phyloP scores from a whole-genome alignment of 176 grass and related monocot species.

The Musa acuminata region DNA sequence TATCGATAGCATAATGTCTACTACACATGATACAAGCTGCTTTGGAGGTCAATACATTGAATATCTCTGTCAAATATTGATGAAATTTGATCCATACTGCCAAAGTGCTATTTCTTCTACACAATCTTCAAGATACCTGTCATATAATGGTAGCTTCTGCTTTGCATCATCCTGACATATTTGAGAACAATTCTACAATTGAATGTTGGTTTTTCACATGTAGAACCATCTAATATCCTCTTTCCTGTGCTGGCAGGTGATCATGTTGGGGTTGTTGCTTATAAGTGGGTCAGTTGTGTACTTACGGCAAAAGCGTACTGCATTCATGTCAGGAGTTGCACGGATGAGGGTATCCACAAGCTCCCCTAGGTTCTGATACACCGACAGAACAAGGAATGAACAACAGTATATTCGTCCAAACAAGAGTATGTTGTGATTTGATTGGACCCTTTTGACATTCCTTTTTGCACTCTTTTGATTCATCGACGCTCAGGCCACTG shows the following conservation, averaged over 20 bases:
- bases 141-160: neutral
- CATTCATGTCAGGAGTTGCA: slow-evolving; percentile 5
- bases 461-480: neutral
- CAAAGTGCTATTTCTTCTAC: too few relatives aligned
- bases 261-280: slow-evolving; percentile 10
- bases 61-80: neutral
- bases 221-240: neutral
- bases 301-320: slow-evolving; percentile 12
- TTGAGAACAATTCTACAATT: neutral
- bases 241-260: neutral
- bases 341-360: neutral
- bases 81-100: neutral
- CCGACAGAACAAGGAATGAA: neutral
- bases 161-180: neutral
- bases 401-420: neutral
- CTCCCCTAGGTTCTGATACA: slow-evolving; percentile 4
- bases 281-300: slow-evolving; percentile 13
- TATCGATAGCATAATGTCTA: too few relatives aligned
- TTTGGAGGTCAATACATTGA: neutral
- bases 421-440: neutral
- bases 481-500: neutral
- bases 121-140: too few relatives aligned
- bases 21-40: too few relatives aligned
- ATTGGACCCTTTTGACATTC: too few relatives aligned
- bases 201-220: too few relatives aligned